phyloP scores from a whole-genome alignment of 495 filamentous ascomycete species.

The Corynascus novoguineensis region DNA sequence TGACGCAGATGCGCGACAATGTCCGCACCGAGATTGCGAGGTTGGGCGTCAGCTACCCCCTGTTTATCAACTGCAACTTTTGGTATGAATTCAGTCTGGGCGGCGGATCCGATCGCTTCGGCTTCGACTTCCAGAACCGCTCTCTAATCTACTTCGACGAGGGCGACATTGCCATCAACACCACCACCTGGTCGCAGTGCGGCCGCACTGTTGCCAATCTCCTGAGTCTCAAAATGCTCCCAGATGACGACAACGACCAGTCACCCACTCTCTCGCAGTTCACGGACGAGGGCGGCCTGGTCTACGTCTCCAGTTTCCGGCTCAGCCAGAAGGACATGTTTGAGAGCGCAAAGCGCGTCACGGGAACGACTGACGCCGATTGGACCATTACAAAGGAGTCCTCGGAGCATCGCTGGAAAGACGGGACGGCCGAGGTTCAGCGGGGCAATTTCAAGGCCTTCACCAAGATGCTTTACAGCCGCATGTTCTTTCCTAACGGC shows the following conservation, averaged over 20 bases:
- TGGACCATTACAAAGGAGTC: conserved; percentile 52
- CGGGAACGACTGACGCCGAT: conserved; percentile 44
- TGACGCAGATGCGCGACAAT: conserved; percentile 1
- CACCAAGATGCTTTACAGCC: conserved; percentile 45
- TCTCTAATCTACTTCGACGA: conserved; percentile 33
- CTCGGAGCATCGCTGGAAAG: conserved; percentile 37
- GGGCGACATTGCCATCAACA: conserved; percentile 26
- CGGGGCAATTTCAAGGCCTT: conserved; percentile 40
- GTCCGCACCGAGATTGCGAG: conserved; percentile 33
- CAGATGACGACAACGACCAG: conserved; percentile 40
- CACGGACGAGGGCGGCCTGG: conserved; percentile 29
- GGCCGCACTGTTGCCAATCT: conserved; percentile 38
- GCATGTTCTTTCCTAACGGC: conserved; percentile 45
- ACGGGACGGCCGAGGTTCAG: conserved; percentile 33
- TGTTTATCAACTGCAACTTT: conserved; percentile 38
- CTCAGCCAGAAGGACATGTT: conserved; percentile 47
- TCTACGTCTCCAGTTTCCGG: conserved; percentile 41
- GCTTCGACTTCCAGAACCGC: conserved; percentile 29
- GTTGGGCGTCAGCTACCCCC: conserved; percentile 26
- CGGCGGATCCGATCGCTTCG: conserved; percentile 23
- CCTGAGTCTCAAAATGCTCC: conserved; percentile 27
- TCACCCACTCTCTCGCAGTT: conserved; percentile 16
- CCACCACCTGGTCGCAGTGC: conserved; percentile 37
- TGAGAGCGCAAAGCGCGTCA: conserved; percentile 46
- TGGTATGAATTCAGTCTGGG: conserved; percentile 45